phyloP scores from a whole-genome alignment of 2,329 filamentous ascomycete genomes.

The Rhynchosporium graminicola region DNA sequence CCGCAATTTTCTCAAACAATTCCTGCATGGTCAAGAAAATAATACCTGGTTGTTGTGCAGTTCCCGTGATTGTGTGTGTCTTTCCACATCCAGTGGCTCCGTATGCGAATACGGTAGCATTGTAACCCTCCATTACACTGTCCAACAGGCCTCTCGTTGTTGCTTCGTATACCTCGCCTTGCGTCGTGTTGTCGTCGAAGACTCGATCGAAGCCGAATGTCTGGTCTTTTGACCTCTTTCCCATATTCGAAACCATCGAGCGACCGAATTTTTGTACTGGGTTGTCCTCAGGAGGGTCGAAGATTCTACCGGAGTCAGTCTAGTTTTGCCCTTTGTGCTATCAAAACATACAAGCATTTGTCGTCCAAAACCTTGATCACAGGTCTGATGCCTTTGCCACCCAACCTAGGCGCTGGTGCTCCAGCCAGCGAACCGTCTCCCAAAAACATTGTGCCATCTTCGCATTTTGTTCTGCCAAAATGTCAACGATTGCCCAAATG shows the following conservation, averaged over 20 bases:
- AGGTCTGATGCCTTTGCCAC: slow-evolving; percentile 81
- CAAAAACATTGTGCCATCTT: slow-evolving; percentile 90
- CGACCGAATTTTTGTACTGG: slow-evolving; percentile 85
- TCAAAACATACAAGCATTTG: slow-evolving; percentile 77
- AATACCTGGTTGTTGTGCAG: slow-evolving; percentile 88
- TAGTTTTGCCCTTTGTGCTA: neutral
- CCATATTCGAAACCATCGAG: slow-evolving; percentile 73
- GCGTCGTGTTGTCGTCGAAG: slow-evolving; percentile 92
- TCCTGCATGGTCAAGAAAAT: slow-evolving; percentile 99
- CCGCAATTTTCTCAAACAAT: slow-evolving; percentile 92
- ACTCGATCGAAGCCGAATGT: slow-evolving; percentile 96
- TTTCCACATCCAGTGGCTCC: slow-evolving; percentile 98
- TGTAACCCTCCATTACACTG: slow-evolving; percentile 95
- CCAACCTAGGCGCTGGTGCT: slow-evolving; percentile 79
- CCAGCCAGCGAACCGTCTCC: slow-evolving; percentile 94
- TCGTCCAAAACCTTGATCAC: slow-evolving; percentile 98
- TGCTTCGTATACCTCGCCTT: slow-evolving; percentile 91
- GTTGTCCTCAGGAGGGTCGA: slow-evolving; percentile 94
- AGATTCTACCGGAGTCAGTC: slow-evolving; percentile 63
- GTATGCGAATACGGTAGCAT: slow-evolving; percentile 98
- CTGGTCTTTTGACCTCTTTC: slow-evolving; percentile 95
- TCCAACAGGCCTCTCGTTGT: slow-evolving; percentile 90
- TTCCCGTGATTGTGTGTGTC: slow-evolving; percentile 96
- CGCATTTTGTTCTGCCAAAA: slow-evolving; percentile 50
- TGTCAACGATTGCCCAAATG: slow-evolving; percentile 25